phyloP scores from a whole-genome alignment of 208 protist genomes.

The Tritrichomonas musculus region DNA sequence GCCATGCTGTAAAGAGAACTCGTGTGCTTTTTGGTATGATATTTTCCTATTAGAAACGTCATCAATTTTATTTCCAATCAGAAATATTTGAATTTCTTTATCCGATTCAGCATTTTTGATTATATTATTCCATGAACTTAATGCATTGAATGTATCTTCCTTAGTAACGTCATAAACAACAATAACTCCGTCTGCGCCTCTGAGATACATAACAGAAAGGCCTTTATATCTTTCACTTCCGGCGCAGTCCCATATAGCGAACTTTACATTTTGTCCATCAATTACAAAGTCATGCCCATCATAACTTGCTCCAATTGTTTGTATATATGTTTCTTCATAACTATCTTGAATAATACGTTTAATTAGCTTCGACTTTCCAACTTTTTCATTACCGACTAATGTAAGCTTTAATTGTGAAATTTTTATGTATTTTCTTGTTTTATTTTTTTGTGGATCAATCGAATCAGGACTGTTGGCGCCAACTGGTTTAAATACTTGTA shows the following conservation, averaged over 20 bases:
- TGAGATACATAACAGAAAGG: not conserved
- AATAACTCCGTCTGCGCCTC: not conserved
- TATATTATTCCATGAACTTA: no score
- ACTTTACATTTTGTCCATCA: not conserved
- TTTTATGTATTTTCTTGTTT: no score
- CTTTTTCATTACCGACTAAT: not conserved
- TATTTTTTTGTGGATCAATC: no score
- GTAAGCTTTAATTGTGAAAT: not conserved
- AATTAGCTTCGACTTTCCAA: not conserved
- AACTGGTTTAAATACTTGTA: no score
- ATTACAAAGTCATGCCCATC: not conserved
- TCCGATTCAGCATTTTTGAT: no score
- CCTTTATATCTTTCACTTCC: not conserved
- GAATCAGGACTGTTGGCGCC: no score
- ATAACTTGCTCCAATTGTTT: not conserved
- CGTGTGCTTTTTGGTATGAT: no score
- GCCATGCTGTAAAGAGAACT: no score
- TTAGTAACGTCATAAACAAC: conserved; percentile 23
- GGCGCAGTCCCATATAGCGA: not conserved
- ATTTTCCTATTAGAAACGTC: no score
- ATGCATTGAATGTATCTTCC: not conserved
- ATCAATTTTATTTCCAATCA: no score
- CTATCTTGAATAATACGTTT: not conserved
- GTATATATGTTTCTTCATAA: not conserved
- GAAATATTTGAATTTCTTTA: no score